Evolutionary conservation across 1,139 yeast genomes (phyloP), one percentile per base, ranked within the genome.

Genomic region (Debaryomycetaceae sp.): DNA sequence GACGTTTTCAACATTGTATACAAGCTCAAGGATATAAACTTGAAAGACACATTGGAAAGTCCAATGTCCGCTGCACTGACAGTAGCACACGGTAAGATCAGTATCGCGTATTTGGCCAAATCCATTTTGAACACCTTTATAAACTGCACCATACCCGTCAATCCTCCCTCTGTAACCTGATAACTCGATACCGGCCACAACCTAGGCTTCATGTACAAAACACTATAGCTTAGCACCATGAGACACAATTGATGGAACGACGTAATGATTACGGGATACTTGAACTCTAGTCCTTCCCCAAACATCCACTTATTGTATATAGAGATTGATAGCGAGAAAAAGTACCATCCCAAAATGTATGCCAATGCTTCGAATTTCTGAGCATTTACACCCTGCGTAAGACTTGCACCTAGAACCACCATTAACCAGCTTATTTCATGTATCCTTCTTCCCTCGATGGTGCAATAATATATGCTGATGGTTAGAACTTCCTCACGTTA

Each of bases 221-320:
- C 71, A 1, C 59, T 33, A 9, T 69, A 60, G 48, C 84, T 74
- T 29, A 83, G 56, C 2, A 63, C 34, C 45, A 81, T 81, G 48
- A 93, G 76, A 33, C 90, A 78, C 29, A 85, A 61, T 68, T 93
- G 98, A 64, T 93, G 99, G 53, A 86, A 76, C 5, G 91, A 73
- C 0, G 99, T 93, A 42, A 91, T 80, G 24, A 91, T 66, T 14
- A 93, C 78, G 1, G 99, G 99, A 61, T 81, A 93, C 40, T 81
- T 78, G 59, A 93, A 85, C 56, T 87, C 79, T 48, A 91, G 70
- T 13, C 88, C 61, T 65, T 75, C 40, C 37, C 95, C 91, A 68
- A 91, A 93, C 97, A 93, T 91, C 97, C 97, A 91, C 65, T 91
- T 93, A 71, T 93, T 93, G 69, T 93, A 93, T 34, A 91, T 73